Conservation (phyloP, 345 rosid genomes). For the Rhodamnia rubescens region DNA sequence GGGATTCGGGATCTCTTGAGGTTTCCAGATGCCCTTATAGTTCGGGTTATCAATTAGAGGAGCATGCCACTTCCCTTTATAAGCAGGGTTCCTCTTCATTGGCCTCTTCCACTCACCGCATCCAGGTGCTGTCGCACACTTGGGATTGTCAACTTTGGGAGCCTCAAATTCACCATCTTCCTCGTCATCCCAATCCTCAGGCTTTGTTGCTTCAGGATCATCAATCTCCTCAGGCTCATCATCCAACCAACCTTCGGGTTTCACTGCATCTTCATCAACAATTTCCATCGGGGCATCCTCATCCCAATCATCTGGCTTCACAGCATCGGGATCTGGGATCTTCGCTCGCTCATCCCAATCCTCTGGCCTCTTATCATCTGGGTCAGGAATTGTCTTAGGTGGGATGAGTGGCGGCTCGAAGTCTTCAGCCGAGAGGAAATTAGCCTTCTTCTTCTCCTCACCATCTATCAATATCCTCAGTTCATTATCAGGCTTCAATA, state of each 20-base stretch:
- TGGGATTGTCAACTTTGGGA: conserved; percentile 38
- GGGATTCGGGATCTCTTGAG: conserved; percentile 39
- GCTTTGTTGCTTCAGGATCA: conserved; percentile 50
- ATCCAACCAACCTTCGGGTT: conserved; percentile 59
- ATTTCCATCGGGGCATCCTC: conserved; percentile 44
- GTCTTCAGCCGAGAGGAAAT: conserved; percentile 33
- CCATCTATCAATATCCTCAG: conserved; percentile 37
- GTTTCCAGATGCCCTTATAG: conserved; percentile 50
- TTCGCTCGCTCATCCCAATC: conserved; percentile 49
- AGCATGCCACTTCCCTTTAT: conserved; percentile 47
- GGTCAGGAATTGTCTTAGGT: conserved; percentile 38
- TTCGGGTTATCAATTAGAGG: conserved; percentile 47
- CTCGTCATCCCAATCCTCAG: conserved; percentile 58
- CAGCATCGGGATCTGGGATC: conserved; percentile 32
- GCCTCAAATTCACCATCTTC: conserved; percentile 63
- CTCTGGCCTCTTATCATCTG: conserved; percentile 43
- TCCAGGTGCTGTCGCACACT: conserved; percentile 37
- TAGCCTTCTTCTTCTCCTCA: conserved; percentile 38
- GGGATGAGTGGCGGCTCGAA: conserved; percentile 49
- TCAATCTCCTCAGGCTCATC: conserved; percentile 49
- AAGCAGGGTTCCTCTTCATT: conserved; percentile 38
- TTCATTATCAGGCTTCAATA: conserved; percentile 30
- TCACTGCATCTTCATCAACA: conserved; percentile 36
- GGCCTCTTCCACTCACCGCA: conserved; percentile 60
- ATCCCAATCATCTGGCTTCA: conserved; percentile 55